These are phyloP conservation scores for Russula olivacea DNA, from an alignment of 768 basidiomycete species.

Conservation along the genomic window DNA sequence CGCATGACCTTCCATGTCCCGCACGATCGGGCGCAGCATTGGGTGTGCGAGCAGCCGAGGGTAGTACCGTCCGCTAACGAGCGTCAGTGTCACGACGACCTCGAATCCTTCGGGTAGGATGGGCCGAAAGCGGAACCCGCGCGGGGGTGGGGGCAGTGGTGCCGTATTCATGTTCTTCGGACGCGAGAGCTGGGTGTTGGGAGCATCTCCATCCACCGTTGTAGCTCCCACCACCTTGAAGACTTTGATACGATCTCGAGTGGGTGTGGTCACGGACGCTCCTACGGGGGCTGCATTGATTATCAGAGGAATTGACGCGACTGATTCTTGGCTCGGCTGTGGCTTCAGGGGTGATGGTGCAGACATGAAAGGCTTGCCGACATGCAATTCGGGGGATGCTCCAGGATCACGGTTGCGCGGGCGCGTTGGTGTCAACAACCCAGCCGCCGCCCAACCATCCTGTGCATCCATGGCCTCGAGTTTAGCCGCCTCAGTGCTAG, in stretches of 20 bases:
- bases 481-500: conserved; percentile 28
- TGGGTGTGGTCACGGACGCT: neutral
- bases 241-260: neutral
- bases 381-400: conserved; percentile 12
- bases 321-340: conserved; percentile 31
- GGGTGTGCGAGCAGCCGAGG: conserved; percentile 65
- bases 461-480: conserved; percentile 29
- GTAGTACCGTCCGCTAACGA: conserved; percentile 79
- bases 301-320: neutral
- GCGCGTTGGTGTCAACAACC: conserved; percentile 8
- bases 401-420: conserved; percentile 9
- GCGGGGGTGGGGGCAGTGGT: conserved; percentile 57
- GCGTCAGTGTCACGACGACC: conserved; percentile 57
- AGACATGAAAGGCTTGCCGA: conserved; percentile 29
- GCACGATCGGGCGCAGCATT: conserved; percentile 41
- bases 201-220: conserved; percentile 25
- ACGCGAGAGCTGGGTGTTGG: conserved; percentile 33
- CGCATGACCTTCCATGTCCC: conserved; percentile 33
- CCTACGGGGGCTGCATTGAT: neutral
- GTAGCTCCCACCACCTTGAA: conserved; percentile 22
- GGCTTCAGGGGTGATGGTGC: conserved; percentile 34
- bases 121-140: conserved; percentile 62
- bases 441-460: conserved; percentile 16
- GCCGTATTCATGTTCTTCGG: conserved; percentile 33
- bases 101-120: conserved; percentile 59